These are phyloP conservation scores for Xylariaceae sp. DNA, from an alignment of 2,329 filamentous ascomycete species.

Conservation along the genomic window DNA sequence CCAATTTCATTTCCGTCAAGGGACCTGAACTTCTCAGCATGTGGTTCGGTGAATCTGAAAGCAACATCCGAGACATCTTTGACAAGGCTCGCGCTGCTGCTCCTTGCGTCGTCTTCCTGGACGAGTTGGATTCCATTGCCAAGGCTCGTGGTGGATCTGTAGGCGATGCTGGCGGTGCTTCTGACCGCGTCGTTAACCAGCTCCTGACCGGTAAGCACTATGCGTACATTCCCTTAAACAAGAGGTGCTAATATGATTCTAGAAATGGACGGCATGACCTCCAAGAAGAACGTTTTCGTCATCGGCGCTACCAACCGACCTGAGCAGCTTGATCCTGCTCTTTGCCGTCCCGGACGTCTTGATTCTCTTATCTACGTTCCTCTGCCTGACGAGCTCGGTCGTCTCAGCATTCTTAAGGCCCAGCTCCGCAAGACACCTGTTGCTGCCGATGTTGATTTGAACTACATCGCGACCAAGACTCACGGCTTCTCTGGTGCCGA, in stretches of 20 bases:
- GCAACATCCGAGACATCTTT: conserved; percentile 99
- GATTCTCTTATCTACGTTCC: conserved; percentile 98
- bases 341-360: conserved; percentile 97
- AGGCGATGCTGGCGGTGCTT: conserved; percentile 95
- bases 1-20: conserved; percentile 99
- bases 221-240: too few species aligned
- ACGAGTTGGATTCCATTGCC: conserved; percentile 97
- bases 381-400: conserved; percentile 84
- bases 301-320: conserved; percentile 98
- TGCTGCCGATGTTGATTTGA: conserved; percentile 76
- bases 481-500: conserved; percentile 99
- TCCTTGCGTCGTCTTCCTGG: conserved; percentile 97
- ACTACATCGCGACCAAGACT: conserved; percentile 92
- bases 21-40: conserved; percentile 96
- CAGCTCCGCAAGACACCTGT: conserved; percentile 98
- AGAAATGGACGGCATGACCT: conserved; percentile 99
- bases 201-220: conserved; percentile 77
- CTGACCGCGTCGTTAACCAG: conserved; percentile 99
- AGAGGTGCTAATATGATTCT: conserved; percentile 37
- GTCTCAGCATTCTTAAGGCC: conserved; percentile 84
- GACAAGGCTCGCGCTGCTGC: conserved; percentile 98
- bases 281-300: conserved; percentile 99
- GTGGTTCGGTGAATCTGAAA: conserved; percentile 99
- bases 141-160: conserved; percentile 97
- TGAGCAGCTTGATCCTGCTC: conserved; percentile 94